A percentile compares a stretch with the other conserved stretches of the same genome.
Evolutionary conservation across 805 yeast species (phyloP).

Genomic region (Cephaloascus fragrans): DNA sequence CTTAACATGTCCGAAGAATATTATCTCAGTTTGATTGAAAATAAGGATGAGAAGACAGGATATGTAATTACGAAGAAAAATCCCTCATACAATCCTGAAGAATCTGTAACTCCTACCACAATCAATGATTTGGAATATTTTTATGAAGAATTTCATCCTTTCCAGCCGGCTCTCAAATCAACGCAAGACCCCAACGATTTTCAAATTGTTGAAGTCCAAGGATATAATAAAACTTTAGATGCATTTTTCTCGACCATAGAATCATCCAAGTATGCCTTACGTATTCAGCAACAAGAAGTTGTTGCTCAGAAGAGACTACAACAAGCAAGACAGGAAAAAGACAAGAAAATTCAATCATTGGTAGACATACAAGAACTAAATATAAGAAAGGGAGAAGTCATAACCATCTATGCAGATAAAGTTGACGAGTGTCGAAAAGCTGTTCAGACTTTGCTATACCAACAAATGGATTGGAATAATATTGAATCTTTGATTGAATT

Average conservation of each 20-base stretch:
- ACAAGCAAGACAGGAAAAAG: slow-evolving; percentile 66
- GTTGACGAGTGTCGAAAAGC: slow-evolving; percentile 66
- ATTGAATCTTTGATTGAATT: slow-evolving; percentile 66
- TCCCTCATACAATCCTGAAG: slow-evolving; percentile 31
- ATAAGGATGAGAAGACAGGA: slow-evolving; percentile 36
- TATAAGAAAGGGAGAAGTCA: slow-evolving; percentile 60
- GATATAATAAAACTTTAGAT: slow-evolving; percentile 80
- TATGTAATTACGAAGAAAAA: slow-evolving; percentile 57
- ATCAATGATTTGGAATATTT: slow-evolving; percentile 34
- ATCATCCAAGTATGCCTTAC: slow-evolving; percentile 65
- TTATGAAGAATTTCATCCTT: slow-evolving; percentile 66
- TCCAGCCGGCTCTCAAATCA: slow-evolving; percentile 35
- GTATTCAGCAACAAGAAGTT: slow-evolving; percentile 68
- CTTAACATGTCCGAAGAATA: slow-evolving; percentile 37
- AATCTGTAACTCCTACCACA: slow-evolving; percentile 12
- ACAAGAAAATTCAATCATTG: slow-evolving; percentile 57
- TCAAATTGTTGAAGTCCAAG: slow-evolving; percentile 36
- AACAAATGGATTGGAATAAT: slow-evolving; percentile 90
- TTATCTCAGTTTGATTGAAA: slow-evolving; percentile 23
- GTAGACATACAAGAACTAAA: slow-evolving; percentile 53
- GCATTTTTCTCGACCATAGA: slow-evolving; percentile 78
- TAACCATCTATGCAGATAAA: slow-evolving; percentile 56
- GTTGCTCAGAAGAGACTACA: slow-evolving; percentile 67
- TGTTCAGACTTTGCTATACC: slow-evolving; percentile 58
- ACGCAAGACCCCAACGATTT: slow-evolving; percentile 14